Evolutionary conservation across 2,329 filamentous ascomycete genomes (phyloP), one percentile per base, ranked within the genome.

Genomic region (Talaromyces pinophilus): DNA sequence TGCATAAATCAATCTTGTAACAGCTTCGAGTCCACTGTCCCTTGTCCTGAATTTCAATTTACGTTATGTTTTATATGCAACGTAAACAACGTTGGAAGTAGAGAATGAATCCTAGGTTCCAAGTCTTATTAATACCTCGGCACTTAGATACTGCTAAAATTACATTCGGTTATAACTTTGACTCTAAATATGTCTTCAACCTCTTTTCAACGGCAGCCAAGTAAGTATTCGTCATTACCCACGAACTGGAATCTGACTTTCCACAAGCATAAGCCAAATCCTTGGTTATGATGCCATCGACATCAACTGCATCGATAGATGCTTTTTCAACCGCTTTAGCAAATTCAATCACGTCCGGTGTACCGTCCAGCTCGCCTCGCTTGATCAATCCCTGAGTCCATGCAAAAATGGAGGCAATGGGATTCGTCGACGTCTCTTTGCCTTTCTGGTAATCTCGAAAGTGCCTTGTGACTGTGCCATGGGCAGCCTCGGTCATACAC

Each of bases 391-490:
- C 95, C 68, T 95, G 90, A 67, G 95, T 98, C 95, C 95, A 99
- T 75, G 95, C 95, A 80, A 98, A 99, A 84, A 99, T 98, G 78
- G 92, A 96, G 70, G 95, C 95, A 74, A 98, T 98, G 69, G 95
- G 95, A 88, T 99, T 98, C 72, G 95, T 98, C 52, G 92, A 97
- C 64, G 95, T 99, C 82, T 97, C 92, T 74, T 90, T 89, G 78
- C 95, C 95, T 86, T 97, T 97, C 83, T 98, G 95, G 87, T 98
- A 91, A 85, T 98, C 94, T 77, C 95, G 92, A 88, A 92, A 98
- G 86, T 98, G 95, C 76, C 95, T 92, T 65, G 95, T 98, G 72
- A 99, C 95, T 69, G 95, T 98, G 75, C 95, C 95, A 87, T 98
- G 95, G 71, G 95, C 95, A 70, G 95, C 95, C 85, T 98, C 95